Conservation (phyloP, 352 stramenopile genomes). For the Globisporangium radiosum region DNA sequence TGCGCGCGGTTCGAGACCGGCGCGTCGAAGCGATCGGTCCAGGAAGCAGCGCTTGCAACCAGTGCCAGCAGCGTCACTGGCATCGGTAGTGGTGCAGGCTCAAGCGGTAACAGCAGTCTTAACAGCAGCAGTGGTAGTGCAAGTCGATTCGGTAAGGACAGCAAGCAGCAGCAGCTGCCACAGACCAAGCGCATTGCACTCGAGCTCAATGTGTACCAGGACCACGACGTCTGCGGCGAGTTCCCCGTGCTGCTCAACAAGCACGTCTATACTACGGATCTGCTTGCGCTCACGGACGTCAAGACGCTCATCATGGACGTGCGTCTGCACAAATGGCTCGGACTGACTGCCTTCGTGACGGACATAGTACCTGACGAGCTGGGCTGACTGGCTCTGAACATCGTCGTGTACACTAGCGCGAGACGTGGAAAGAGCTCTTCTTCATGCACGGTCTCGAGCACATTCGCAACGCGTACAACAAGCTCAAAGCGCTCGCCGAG, state of each 20-base stretch:
- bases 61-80: constrained; percentile 4
- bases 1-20: constrained; percentile 36
- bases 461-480: constrained; percentile 44
- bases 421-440: constrained; percentile 78
- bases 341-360: no score
- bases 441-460: constrained; percentile 68
- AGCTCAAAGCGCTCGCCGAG: constrained; percentile 54
- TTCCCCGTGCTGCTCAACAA: constrained; percentile 64
- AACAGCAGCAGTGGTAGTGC: constrained; percentile 7
- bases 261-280: constrained; percentile 46
- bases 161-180: constrained; percentile 17
- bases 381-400: neutral
- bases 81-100: neutral
- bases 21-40: constrained; percentile 17
- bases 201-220: constrained; percentile 73
- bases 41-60: constrained; percentile 18
- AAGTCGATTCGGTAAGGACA: constrained; percentile 9
- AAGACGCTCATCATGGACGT: constrained; percentile 79
- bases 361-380: neutral
- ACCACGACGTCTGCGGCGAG: constrained; percentile 75
- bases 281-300: constrained; percentile 65
- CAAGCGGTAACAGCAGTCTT: constrained; percentile 10
- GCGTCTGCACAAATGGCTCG: constrained; percentile 7
- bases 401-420: constrained; percentile 6
- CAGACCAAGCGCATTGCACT: constrained; percentile 44